Evolutionary conservation across 257 asterid species (phyloP).

Genomic region (Capsicum chinense): DNA sequence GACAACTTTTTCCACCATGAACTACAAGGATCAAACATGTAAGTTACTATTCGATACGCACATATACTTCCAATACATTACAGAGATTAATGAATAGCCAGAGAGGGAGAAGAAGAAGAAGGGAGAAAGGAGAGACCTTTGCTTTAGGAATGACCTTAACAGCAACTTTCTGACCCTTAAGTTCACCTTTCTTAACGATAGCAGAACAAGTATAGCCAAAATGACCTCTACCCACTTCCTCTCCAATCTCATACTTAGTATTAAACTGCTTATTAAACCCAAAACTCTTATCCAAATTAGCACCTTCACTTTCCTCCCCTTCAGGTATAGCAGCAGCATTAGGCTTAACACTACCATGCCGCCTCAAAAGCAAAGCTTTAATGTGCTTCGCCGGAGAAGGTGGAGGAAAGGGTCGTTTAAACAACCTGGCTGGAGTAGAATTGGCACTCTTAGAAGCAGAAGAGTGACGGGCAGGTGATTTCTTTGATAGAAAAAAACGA

Average conservation of each 20-base stretch:
- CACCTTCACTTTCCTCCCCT: conserved; percentile 41
- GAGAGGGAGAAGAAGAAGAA: neutral
- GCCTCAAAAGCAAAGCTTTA: conserved; percentile 47
- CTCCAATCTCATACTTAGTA: conserved; percentile 58
- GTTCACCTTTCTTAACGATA: conserved; percentile 59
- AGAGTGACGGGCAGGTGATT: conserved; percentile 41
- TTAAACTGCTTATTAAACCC: conserved; percentile 62
- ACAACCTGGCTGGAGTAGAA: conserved; percentile 47
- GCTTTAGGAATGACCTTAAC: conserved; percentile 72
- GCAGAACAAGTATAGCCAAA: conserved; percentile 74
- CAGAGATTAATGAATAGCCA: neutral
- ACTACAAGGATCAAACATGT: conserved; percentile 21
- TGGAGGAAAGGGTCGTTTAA: conserved; percentile 53
- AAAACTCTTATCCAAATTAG: conserved; percentile 59
- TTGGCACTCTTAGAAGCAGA: conserved; percentile 40
- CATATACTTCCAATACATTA: neutral
- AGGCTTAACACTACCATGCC: conserved; percentile 51
- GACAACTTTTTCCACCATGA: neutral
- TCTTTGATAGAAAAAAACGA: conserved; percentile 42
- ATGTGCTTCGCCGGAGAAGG: conserved; percentile 69
- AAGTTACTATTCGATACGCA: neutral
- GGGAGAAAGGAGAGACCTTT: conserved; percentile 42
- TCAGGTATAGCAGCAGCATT: conserved; percentile 38
- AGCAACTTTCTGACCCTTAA: conserved; percentile 66
- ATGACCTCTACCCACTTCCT: conserved; percentile 74